phyloP scores from a whole-genome alignment of 345 rosid species.

The Barbarea vulgaris region DNA sequence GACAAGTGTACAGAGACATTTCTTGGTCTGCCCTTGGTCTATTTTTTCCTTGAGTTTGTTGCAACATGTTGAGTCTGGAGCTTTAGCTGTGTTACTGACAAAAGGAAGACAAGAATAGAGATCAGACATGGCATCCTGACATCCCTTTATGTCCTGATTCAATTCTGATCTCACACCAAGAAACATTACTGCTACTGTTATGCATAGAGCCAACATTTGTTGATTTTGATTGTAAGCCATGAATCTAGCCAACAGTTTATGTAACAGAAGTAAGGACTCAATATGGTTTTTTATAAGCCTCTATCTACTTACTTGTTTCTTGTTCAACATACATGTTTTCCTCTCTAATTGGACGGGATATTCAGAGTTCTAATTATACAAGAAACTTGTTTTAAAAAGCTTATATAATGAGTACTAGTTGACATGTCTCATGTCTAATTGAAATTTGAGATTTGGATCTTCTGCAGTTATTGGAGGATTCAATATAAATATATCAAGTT shows the following conservation, averaged over 20 bases:
- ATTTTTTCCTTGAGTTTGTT: conserved; percentile 27
- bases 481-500: conserved; percentile 10
- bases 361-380: neutral
- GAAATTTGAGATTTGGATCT: conserved; percentile 2
- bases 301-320: neutral
- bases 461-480: conserved; percentile 4
- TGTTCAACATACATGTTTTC: conserved; percentile 18
- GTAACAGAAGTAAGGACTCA: conserved; percentile 6
- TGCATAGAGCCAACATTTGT: conserved; percentile 17
- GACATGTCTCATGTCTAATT: conserved; percentile 19
- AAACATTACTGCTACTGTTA: conserved; percentile 33
- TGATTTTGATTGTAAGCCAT: conserved; percentile 33
- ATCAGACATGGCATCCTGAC: conserved; percentile 42
- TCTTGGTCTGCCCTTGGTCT: conserved; percentile 44
- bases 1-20: conserved; percentile 46
- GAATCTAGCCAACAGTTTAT: neutral
- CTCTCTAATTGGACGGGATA: conserved; percentile 6
- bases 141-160: conserved; percentile 43
- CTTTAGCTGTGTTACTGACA: conserved; percentile 39
- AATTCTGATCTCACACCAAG: conserved; percentile 43
- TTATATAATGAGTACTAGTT: conserved; percentile 32
- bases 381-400: conserved; percentile 31
- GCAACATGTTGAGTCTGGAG: conserved; percentile 50
- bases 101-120: conserved; percentile 49
- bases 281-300: conserved; percentile 18